phyloP scores from a whole-genome alignment of 2,329 filamentous ascomycete genomes.

The Nemania sp. region DNA sequence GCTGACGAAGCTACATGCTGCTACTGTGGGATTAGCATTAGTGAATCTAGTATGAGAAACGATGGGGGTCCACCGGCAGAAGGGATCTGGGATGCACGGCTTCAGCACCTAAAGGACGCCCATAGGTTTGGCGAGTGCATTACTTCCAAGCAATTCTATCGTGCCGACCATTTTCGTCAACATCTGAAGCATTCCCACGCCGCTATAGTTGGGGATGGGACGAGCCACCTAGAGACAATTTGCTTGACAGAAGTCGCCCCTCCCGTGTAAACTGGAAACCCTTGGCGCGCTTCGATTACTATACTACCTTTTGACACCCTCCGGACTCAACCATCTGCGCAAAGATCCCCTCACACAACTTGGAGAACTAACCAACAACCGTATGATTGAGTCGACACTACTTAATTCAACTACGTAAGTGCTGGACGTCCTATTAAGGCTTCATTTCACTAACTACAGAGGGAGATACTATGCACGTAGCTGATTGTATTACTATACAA shows the following conservation, averaged over 20 bases:
- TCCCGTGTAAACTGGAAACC: not conserved
- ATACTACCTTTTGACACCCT: not conserved
- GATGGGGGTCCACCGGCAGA: not conserved
- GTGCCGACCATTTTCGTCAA: slow-evolving; percentile 18
- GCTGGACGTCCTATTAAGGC: too few species aligned
- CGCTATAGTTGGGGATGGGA: slow-evolving; percentile 10
- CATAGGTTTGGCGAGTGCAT: slow-evolving; percentile 14
- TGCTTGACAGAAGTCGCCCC: slow-evolving; percentile 10
- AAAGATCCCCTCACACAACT: too few species aligned
- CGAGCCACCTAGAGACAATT: slow-evolving; percentile 1
- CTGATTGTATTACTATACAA: too few species aligned
- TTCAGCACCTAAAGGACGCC: slow-evolving; percentile 5
- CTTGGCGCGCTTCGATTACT: not conserved
- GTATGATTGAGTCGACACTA: too few species aligned
- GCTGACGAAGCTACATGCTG: not conserved
- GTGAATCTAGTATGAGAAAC: not conserved
- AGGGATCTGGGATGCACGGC: slow-evolving; percentile 1
- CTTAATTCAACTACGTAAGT: too few species aligned
- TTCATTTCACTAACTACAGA: too few species aligned
- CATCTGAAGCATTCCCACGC: slow-evolving; percentile 19
- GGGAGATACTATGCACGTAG: too few species aligned
- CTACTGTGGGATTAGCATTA: slow-evolving; percentile 3
- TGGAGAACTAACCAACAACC: too few species aligned
- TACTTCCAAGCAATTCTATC: slow-evolving; percentile 15
- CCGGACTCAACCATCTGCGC: too few species aligned